A percentile compares a stretch with the other conserved stretches of the same genome.
phyloP scores from a whole-genome alignment of 2,329 filamentous ascomycete genomes.

The Botrytis aclada region DNA sequence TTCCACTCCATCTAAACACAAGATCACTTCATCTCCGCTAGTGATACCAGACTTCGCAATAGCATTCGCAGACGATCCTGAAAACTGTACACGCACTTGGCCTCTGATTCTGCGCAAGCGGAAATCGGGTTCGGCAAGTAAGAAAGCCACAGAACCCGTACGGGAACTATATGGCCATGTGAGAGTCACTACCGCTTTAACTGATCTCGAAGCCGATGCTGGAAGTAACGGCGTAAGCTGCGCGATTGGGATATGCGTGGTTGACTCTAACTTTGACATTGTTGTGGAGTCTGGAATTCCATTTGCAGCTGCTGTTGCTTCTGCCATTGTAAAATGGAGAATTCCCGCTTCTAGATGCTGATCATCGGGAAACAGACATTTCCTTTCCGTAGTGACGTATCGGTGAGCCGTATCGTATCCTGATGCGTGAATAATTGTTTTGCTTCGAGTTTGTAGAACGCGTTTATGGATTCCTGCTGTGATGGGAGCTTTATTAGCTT shows the following conservation, averaged over 20 bases:
- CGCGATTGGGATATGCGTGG: conserved; percentile 51
- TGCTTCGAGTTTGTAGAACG: conserved; percentile 3
- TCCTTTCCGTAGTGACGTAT: background rate
- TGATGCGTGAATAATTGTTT: background rate
- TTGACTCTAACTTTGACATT: conserved; percentile 23
- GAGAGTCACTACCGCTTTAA: conserved; percentile 75
- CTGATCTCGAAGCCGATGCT: conserved; percentile 42
- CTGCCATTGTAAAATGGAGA: conserved; percentile 4
- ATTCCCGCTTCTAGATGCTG: background rate
- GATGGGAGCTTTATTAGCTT: conserved; percentile 5
- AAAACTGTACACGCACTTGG: conserved; percentile 76
- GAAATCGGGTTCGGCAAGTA: conserved; percentile 82
- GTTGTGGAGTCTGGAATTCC: background rate
- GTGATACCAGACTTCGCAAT: conserved; percentile 66
- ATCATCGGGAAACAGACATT: background rate
- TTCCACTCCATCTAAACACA: conserved; percentile 66
- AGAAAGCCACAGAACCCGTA: conserved; percentile 68
- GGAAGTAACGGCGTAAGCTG: conserved; percentile 50
- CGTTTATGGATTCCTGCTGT: conserved; percentile 17
- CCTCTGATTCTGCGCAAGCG: conserved; percentile 73
- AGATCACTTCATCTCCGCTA: conserved; percentile 71
- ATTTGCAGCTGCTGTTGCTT: background rate
- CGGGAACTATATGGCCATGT: conserved; percentile 89
- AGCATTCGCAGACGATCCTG: conserved; percentile 65
- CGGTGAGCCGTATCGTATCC: background rate